Evolutionary conservation across 2,329 filamentous ascomycete genomes (phyloP), one percentile per base, ranked within the genome.

Genomic region (Tolypocladium sp.): DNA sequence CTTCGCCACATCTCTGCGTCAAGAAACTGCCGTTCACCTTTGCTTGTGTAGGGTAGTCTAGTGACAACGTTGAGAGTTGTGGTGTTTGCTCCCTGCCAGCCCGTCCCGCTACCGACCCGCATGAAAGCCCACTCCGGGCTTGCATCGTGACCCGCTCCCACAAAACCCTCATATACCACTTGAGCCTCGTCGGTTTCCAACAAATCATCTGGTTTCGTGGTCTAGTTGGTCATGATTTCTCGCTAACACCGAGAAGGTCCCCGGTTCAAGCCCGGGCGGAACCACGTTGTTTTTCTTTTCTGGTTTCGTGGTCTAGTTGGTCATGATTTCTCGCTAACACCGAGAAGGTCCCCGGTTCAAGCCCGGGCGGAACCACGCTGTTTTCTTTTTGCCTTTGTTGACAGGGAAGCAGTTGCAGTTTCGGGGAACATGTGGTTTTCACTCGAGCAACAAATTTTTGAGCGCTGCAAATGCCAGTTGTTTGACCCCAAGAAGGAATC

Each of bases 221-320:
- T 72, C 70, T 72, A 72, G 70, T 68, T 71, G 70, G 70, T 72
- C 66, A 71, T 72, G 69, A 69, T 69, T 71, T 71, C 69, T 72
- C 70, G 68, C 64, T 72, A 71, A 72, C 70, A 72, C 70, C 70
- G 70, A 72, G 70, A 72, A 71, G 70, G 69, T 72, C 70, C 70
- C 69, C 69, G 69, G 70, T 72, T 72, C 70, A 63, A 72, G 68
- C 70, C 70, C 70, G 70, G 69, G 70, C 70, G 69, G 64, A 71
- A n/a, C n/a, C n/a, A n/a, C n/a, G n/a, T n/a, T n/a, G n/a, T n/a
- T n/a, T n/a, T n/a, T n/a, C n/a, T n/a, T n/a, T n/a, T n/a, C n/a
- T n/a, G n/a, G n/a, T n/a, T n/a, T n/a, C n/a, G n/a, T n/a, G n/a
- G n/a, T n/a, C n/a, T n/a, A n/a, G n/a, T n/a, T n/a, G n/a, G n/a